Percentiles rank a stretch among this genome's conserved stretches.
These are phyloP conservation scores for Ophiostoma montium DNA, from an alignment of 2,329 filamentous ascomycete genomes.

Conservation along the genomic window DNA sequence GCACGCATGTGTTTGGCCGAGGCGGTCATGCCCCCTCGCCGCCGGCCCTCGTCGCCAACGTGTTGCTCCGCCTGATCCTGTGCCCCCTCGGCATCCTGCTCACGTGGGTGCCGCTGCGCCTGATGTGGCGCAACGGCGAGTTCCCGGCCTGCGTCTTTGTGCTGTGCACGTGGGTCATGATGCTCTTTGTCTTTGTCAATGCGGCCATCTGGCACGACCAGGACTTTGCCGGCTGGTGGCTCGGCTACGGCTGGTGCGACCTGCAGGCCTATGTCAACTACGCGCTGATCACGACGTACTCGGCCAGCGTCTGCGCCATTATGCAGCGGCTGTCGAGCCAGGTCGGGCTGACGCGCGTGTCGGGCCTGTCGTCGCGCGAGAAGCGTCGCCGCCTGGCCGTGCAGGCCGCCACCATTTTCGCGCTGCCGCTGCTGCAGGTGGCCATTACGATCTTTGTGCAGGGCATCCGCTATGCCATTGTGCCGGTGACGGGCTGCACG, in stretches of 20 bases:
- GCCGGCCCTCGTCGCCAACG: constrained; percentile 26
- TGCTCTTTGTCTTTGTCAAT: constrained; percentile 35
- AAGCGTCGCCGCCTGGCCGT: constrained; percentile 26
- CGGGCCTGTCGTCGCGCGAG: constrained; percentile 27
- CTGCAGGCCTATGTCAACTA: constrained; percentile 26
- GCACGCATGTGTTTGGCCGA: constrained; percentile 8
- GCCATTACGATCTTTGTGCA: constrained; percentile 33
- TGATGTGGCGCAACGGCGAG: constrained; percentile 39
- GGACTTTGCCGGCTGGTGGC: constrained; percentile 35
- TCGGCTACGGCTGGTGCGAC: constrained; percentile 40
- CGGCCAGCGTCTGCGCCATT: constrained; percentile 37
- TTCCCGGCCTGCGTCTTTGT: constrained; percentile 38
- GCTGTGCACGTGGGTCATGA: constrained; percentile 25
- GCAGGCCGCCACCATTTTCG: constrained; percentile 41
- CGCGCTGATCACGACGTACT: constrained; percentile 30
- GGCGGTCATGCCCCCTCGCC: constrained; percentile 3
- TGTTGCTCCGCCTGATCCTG: constrained; percentile 33
- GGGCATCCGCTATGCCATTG: constrained; percentile 33
- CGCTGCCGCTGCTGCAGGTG: constrained; percentile 35
- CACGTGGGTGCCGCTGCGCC: constrained; percentile 35
- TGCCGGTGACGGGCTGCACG: constrained; percentile 35
- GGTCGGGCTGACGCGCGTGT: constrained; percentile 30
- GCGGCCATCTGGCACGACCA: constrained; percentile 39
- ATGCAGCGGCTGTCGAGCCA: constrained; percentile 39
- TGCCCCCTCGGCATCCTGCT: constrained; percentile 29